Base-by-base conservation (phyloP, 805 yeast genomes). In the Candida coleopterorum region DNA sequence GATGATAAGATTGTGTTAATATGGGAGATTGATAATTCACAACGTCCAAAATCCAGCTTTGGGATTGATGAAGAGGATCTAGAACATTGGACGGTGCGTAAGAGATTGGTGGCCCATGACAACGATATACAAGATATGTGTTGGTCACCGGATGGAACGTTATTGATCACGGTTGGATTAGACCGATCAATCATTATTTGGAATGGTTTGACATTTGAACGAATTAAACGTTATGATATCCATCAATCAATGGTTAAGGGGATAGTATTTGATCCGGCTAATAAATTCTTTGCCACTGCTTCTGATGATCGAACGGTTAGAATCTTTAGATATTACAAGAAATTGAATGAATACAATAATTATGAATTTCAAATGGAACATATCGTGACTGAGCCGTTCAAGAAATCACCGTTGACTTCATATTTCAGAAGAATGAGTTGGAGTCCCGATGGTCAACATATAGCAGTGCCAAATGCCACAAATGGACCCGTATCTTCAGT, bases 91-190 rank as follows among this genome's bases (percentile, higher is more conserved):
- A 80, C 90, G 1, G 97, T 90, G 1, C 66, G 96, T 14, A 86
- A 86, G 50, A 74, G 97, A 50, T 72, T 88, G 11, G 96, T 87
- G 14, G 98, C 97, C 1, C 99, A 93, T 58, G 97, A 93, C 45
- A 93, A 90, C 54, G 99, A 93, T 64, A 85, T 93, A 34, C 98
- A 93, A 57, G 98, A 93, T 59, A 81, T 93, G 47, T 94, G 96
- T 29, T 93, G 98, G 97, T 85, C 96, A 2, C 97, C 97, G 0
- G 97, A 90, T 54, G 84, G 95, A 4, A 76, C 86, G 25, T 76
- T 93, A 17, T 64, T 93, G 32, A 96, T 93, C 12, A 84, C 96
- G 1, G 98, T 90, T 9, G 98, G 98, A 0, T 68, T 93, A 39
- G 99, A 93, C 60, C 71, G 96, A 52, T 83, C 93, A 29, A 85